These are phyloP conservation scores for Penicillium frequentans DNA, from an alignment of 2,329 filamentous ascomycete species.

Conservation along the genomic window DNA sequence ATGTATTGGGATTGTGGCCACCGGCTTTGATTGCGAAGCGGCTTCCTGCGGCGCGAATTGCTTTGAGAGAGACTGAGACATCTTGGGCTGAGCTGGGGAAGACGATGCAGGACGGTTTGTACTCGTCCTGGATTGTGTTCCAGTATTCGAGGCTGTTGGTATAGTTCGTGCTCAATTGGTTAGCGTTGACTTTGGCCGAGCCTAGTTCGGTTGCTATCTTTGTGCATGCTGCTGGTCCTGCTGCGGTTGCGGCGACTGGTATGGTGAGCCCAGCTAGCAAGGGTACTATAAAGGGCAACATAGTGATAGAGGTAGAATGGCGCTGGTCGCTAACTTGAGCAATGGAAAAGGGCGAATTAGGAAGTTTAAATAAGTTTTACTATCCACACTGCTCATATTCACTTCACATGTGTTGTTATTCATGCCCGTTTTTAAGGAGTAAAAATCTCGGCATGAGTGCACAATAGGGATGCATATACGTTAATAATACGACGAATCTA, in stretches of 20 bases:
- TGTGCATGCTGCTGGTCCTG: constrained; percentile 26
- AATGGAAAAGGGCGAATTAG: neutral
- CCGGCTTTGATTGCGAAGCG: constrained; percentile 29
- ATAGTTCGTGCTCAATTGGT: constrained; percentile 16
- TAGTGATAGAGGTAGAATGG: neutral
- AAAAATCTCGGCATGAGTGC: neutral
- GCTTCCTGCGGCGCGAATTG: constrained; percentile 23
- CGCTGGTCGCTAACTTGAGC: neutral
- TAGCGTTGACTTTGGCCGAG: constrained; percentile 19
- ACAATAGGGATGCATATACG: constrained; percentile 12
- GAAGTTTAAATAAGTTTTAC: neutral
- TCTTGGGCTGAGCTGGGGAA: constrained; percentile 26
- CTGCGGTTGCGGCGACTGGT: constrained; percentile 6
- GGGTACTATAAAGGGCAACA: constrained; percentile 6
- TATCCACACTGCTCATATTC: neutral
- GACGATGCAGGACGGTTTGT: constrained; percentile 28
- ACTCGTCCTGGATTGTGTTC: constrained; percentile 25
- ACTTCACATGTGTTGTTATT: neutral
- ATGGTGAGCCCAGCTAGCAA: constrained; percentile 13
- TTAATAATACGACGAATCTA: constrained; percentile 13
- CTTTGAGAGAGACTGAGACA: constrained; percentile 26
- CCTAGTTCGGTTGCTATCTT: constrained; percentile 56
- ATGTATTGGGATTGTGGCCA: constrained; percentile 30
- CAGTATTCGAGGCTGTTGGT: constrained; percentile 25
- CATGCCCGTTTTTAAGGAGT: neutral